These are phyloP conservation scores for Russula foetens DNA, from an alignment of 768 basidiomycete genomes.

Conservation along the genomic window DNA sequence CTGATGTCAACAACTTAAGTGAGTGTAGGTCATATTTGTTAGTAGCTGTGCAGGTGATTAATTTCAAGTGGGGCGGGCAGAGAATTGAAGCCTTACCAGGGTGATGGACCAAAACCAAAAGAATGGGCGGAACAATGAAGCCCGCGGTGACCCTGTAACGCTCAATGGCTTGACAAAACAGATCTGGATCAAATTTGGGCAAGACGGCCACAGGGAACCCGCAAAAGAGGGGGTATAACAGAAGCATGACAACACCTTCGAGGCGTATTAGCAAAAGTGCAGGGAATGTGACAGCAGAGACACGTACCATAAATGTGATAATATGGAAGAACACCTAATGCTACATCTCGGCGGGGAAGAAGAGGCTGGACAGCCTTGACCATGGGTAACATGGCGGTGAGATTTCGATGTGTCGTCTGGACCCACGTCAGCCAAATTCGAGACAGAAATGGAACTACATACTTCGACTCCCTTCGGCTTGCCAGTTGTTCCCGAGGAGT, in stretches of 20 bases:
- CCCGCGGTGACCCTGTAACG: conserved; percentile 51
- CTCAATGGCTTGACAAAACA: conserved; percentile 58
- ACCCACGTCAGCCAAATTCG: neutral
- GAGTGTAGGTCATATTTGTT: conserved; percentile 59
- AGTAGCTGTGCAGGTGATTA: conserved; percentile 36
- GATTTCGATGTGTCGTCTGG: conserved; percentile 61
- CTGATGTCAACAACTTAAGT: conserved; percentile 51
- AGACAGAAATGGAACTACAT: neutral
- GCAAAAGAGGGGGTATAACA: conserved; percentile 46
- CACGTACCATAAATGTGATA: conserved; percentile 40
- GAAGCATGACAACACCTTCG: conserved; percentile 51
- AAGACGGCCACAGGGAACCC: conserved; percentile 51
- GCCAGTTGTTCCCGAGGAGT: conserved; percentile 64
- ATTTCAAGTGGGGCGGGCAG: neutral
- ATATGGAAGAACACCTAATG: conserved; percentile 60
- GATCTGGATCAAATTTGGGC: conserved; percentile 60
- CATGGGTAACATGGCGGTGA: conserved; percentile 51
- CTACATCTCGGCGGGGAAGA: conserved; percentile 35
- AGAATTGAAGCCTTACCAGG: conserved; percentile 37
- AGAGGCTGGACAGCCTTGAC: conserved; percentile 36
- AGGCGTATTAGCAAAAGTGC: conserved; percentile 29
- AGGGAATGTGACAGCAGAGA: conserved; percentile 33
- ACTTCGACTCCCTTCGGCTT: conserved; percentile 63
- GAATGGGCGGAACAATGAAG: conserved; percentile 75
- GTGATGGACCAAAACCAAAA: conserved; percentile 65